Evolutionary conservation across 352 stramenopile species (phyloP), one percentile per base, ranked within the genome.

Genomic region (Pilasporangium apinafurcum): DNA sequence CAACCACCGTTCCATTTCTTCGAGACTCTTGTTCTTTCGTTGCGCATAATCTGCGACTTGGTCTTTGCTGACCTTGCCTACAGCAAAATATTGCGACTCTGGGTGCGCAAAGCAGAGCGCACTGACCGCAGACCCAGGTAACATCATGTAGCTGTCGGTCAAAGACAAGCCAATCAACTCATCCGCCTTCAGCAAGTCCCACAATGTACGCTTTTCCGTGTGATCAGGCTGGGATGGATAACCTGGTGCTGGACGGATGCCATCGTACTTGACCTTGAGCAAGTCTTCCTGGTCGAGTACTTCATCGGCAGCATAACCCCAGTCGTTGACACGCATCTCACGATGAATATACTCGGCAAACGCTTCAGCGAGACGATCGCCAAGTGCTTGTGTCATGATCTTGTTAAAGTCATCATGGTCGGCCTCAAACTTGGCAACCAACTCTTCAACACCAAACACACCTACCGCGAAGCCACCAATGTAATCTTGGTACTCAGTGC

Each of bases 171-270:
- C 90, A 24, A 92, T 85, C 31, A 95, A 62, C 52, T 98, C 89
- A 44, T 97, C 73, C 4, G 92, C 94, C 54, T 98, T 92, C 27
- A 98, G 81, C 16, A 97, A 43, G 38, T 98, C 77, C 95, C 95
- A 99, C 74, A 99, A 90, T 28, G 83, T 95, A 14, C 63, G 68
- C 73, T 98, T 99, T 59, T 98, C 95, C 14, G 95, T 98, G 70
- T 99, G 96, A 63, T 99, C 96, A 10, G 96, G 96, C 64, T 98
- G 95, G 24, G 89, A 97, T 34, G 96, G 96, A 56, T 99, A 99
- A 14, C 96, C 96, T n/a, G 95, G 95, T 20, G 96, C 96, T 35
- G 96, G 96, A 51, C 96, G 85, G 53, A 99, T 98, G 48, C 96
- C 96, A 48, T 98, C 86, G 74, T 99, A 99, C 68, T 98, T 98